Evolutionary conservation across 257 asterid species (phyloP).

Genomic region (Leptodermis oblonga): DNA sequence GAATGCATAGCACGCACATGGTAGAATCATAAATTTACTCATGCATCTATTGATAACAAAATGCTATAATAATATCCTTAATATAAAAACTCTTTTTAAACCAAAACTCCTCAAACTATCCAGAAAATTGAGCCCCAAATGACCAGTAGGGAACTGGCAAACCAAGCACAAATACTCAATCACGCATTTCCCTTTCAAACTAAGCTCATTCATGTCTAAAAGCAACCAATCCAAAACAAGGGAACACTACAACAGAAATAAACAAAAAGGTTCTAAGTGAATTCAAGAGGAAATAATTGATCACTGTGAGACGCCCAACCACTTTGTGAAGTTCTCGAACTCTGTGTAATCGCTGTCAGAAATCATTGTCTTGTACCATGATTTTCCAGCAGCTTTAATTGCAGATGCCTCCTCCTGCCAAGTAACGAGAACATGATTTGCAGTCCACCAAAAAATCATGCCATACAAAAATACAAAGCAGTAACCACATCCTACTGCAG

Average conservation of each 20-base stretch:
- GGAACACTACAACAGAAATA: conserved; percentile 7
- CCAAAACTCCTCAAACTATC: conserved; percentile 18
- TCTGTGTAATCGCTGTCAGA: conserved; percentile 78
- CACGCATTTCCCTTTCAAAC: conserved; percentile 14
- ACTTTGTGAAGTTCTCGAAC: conserved; percentile 77
- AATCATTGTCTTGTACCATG: conserved; percentile 89
- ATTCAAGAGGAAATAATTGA: conserved; percentile 15
- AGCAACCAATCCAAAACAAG: conserved; percentile 3
- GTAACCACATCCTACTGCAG: too few relatives aligned
- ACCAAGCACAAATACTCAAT: neutral
- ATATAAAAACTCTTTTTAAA: conserved; percentile 15
- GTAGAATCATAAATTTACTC: neutral
- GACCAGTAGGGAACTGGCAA: neutral
- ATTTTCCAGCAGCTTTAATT: conserved; percentile 51
- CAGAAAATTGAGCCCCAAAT: conserved; percentile 16
- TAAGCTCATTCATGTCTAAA: conserved; percentile 15
- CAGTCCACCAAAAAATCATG: neutral
- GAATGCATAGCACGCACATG: too few relatives aligned
- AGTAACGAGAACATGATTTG: neutral
- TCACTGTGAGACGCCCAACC: conserved; percentile 81
- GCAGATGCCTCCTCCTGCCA: conserved; percentile 74
- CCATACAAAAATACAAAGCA: neutral
- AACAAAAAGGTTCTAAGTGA: conserved; percentile 18
- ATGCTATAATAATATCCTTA: conserved; percentile 13
- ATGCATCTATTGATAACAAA: conserved; percentile 6